Conservation (phyloP, 176 grass and related monocot species). For the Hyparrhenia diplandra region DNA sequence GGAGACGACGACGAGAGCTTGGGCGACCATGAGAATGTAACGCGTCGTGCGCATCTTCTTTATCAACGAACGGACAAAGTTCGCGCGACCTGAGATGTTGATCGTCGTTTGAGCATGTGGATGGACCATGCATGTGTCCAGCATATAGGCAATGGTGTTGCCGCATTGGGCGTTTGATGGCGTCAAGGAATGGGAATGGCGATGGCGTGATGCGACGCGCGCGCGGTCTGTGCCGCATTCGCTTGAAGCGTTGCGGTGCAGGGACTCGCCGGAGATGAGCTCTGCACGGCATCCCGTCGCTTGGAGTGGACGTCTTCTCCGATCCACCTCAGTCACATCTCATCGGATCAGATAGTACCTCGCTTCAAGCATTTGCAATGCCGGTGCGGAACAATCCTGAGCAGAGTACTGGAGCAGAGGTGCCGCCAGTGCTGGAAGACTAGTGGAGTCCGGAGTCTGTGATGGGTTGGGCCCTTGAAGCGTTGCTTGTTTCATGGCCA, state of each 20-base stretch:
- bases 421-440: no score
- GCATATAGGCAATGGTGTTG: background rate
- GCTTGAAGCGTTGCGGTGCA: constrained; percentile 9
- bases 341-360: background rate
- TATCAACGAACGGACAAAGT: background rate
- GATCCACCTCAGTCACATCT: background rate
- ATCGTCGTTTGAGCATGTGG: background rate
- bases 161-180: background rate
- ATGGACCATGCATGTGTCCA: constrained; percentile 21
- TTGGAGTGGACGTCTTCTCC: constrained; percentile 24
- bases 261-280: background rate
- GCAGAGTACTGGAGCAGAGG: background rate
- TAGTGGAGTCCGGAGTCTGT: no score
- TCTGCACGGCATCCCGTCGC: constrained; percentile 26
- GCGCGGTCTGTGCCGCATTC: background rate
- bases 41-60: background rate
- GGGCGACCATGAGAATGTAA: background rate
- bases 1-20: constrained; percentile 7
- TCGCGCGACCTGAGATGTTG: background rate
- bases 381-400: background rate
- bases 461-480: no score
- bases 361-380: constrained; percentile 15
- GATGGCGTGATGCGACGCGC: background rate
- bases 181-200: constrained; percentile 42
- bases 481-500: no score